Evolutionary conservation across 2,329 filamentous ascomycete species (phyloP).

Genomic region (Pseudogymnoascus sp.): DNA sequence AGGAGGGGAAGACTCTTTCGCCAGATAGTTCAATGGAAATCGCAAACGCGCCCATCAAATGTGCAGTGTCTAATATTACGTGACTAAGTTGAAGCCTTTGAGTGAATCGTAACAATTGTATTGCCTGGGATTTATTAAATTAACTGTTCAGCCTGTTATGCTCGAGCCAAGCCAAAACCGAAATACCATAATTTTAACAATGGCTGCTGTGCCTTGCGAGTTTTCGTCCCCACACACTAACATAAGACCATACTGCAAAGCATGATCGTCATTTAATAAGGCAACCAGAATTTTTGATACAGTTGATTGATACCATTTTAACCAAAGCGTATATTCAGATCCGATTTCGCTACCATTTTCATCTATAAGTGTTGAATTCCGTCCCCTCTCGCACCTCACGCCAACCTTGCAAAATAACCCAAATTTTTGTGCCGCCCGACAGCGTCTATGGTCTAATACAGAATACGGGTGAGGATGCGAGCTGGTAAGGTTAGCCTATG

Average conservation of each 20-base stretch:
- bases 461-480: slow-evolving; percentile 32
- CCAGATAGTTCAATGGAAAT: neutral
- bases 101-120: neutral
- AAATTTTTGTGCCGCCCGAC: neutral
- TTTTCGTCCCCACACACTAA: neutral
- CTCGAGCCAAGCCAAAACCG: neutral
- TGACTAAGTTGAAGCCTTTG: neutral
- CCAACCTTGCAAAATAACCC: neutral
- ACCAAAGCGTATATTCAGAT: slow-evolving; percentile 1
- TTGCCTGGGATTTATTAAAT: neutral
- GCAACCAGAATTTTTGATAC: neutral
- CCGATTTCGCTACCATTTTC: neutral
- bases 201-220: neutral
- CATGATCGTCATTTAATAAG: neutral
- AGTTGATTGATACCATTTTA: neutral
- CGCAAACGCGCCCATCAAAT: neutral
- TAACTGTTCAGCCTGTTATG: neutral
- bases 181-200: neutral
- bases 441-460: slow-evolving; percentile 27
- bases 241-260: neutral
- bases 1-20: neutral
- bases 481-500: slow-evolving; percentile 22
- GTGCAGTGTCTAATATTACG: neutral
- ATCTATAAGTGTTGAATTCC: slow-evolving; percentile 5
- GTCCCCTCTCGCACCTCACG: slow-evolving; percentile 6